These are phyloP conservation scores for Pseudogymnoascus sp. DNA, from an alignment of 2,329 filamentous ascomycete species.

Conservation along the genomic window DNA sequence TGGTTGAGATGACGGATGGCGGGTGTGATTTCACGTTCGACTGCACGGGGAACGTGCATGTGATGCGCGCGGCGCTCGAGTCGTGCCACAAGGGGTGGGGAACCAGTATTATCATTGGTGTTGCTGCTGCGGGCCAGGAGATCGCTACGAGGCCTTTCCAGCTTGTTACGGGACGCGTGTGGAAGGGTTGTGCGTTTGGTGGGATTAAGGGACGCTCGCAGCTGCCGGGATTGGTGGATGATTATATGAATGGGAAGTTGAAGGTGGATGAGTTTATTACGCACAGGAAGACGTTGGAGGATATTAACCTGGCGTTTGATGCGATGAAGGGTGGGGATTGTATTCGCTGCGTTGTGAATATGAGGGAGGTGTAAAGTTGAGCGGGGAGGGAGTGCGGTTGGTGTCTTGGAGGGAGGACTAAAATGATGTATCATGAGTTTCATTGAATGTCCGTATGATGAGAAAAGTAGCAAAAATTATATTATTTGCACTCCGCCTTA, in stretches of 20 bases:
- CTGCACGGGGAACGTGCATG: constrained; percentile 93
- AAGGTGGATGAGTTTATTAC: constrained; percentile 99
- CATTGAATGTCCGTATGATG: not conserved
- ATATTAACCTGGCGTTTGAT: constrained; percentile 86
- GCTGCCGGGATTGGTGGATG: constrained; percentile 75
- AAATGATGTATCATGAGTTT: constrained; percentile 1
- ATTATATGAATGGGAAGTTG: constrained; percentile 82
- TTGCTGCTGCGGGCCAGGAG: constrained; percentile 92
- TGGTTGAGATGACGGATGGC: constrained; percentile 96
- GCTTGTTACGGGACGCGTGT: constrained; percentile 92
- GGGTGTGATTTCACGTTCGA: constrained; percentile 99
- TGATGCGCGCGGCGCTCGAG: constrained; percentile 93
- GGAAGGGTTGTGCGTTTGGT: constrained; percentile 96
- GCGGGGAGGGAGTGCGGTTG: not conserved
- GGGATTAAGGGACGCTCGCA: constrained; percentile 97
- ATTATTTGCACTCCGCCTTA: not conserved
- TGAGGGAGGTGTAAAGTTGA: constrained; percentile 30
- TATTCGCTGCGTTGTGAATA: constrained; percentile 84
- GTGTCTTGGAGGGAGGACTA: not conserved
- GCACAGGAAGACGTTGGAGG: constrained; percentile 72
- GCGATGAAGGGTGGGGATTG: constrained; percentile 96
- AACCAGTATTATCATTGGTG: constrained; percentile 94
- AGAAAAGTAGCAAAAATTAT: not conserved
- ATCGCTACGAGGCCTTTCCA: constrained; percentile 95
- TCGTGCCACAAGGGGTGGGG: constrained; percentile 99